Conservation (phyloP, 2,329 filamentous ascomycete species). For the Cladosporium sp. region DNA sequence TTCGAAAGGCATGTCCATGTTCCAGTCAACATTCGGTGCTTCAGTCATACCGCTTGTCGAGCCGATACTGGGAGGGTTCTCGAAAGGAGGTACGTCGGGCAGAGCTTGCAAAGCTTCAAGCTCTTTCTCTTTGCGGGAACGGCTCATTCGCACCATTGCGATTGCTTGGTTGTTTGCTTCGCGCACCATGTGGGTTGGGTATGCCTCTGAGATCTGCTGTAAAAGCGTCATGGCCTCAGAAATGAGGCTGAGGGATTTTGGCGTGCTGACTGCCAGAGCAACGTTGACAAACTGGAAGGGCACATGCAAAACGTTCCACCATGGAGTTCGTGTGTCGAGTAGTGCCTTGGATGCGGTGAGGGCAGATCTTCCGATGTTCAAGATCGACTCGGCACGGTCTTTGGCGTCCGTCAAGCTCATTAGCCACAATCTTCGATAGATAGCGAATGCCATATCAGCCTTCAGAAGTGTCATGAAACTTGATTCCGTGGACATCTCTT, state of each 20-base stretch:
- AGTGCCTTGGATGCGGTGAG: conserved; percentile 33
- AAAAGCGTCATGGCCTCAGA: conserved; percentile 35
- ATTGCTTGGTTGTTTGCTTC: conserved; percentile 35
- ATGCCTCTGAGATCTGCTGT: conserved; percentile 32
- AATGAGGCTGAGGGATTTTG: conserved; percentile 32
- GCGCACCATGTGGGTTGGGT: conserved; percentile 34
- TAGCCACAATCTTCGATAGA: conserved; percentile 40
- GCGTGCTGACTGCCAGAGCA: conserved; percentile 37
- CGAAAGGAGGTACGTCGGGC: conserved; percentile 24
- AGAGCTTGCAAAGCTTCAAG: conserved; percentile 26
- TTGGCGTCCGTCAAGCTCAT: conserved; percentile 35
- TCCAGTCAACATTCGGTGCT: conserved; percentile 29
- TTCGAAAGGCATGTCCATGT: conserved; percentile 29
- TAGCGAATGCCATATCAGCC: conserved; percentile 50
- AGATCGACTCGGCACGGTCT: conserved; percentile 34
- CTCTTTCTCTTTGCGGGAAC: conserved; percentile 30
- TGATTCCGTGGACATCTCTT: conserved; percentile 29
- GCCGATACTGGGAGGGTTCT: conserved; percentile 26
- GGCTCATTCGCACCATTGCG: conserved; percentile 28
- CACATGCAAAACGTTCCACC: conserved; percentile 41
- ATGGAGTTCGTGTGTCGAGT: conserved; percentile 33
- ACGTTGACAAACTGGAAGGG: conserved; percentile 42
- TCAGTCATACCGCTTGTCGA: conserved; percentile 24
- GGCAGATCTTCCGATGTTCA: conserved; percentile 32
- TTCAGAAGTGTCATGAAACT: conserved; percentile 43